Evolutionary conservation across 768 basidiomycete genomes (phyloP).

Genomic region (Trichaptum fuscoviolaceum): DNA sequence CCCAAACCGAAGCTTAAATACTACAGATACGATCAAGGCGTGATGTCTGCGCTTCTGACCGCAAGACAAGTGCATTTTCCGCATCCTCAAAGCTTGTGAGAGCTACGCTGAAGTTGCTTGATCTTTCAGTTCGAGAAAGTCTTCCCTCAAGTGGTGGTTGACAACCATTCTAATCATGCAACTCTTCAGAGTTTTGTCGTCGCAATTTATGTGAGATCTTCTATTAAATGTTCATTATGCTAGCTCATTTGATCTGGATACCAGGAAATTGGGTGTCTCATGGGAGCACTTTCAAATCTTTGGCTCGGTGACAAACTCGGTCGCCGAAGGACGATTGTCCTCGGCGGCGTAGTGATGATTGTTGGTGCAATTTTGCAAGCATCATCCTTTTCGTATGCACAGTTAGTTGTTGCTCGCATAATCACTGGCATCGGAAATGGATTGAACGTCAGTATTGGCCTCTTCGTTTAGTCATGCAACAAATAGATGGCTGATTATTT

Average conservation of each 20-base stretch:
- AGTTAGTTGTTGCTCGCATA: slow-evolving; percentile 56
- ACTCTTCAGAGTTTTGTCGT: slow-evolving; percentile 56
- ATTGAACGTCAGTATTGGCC: slow-evolving; percentile 38
- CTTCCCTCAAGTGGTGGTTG: slow-evolving; percentile 49
- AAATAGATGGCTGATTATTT: background rate
- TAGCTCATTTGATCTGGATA: background rate
- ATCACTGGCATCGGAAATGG: slow-evolving; percentile 64
- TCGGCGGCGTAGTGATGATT: slow-evolving; percentile 57
- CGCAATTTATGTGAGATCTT: slow-evolving; percentile 45
- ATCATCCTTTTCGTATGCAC: slow-evolving; percentile 51
- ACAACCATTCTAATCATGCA: slow-evolving; percentile 39
- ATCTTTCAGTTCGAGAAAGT: slow-evolving; percentile 44
- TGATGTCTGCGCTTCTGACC: slow-evolving; percentile 62
- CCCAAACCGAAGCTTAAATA: background rate
- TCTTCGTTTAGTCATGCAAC: background rate
- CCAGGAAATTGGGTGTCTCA: slow-evolving; percentile 60
- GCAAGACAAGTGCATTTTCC: slow-evolving; percentile 37
- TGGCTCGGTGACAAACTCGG: slow-evolving; percentile 58
- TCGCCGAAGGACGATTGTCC: slow-evolving; percentile 49
- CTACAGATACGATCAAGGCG: slow-evolving; percentile 60
- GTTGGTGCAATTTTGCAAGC: slow-evolving; percentile 58
- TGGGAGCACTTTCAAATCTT: slow-evolving; percentile 58
- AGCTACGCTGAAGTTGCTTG: background rate
- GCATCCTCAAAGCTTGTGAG: slow-evolving; percentile 2
- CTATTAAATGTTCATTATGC: slow-evolving; percentile 5